A percentile compares a stretch with the other conserved stretches of the same genome.
Conservation (phyloP, 169 alveolate genomes). For the Babesia gibsoni region DNA sequence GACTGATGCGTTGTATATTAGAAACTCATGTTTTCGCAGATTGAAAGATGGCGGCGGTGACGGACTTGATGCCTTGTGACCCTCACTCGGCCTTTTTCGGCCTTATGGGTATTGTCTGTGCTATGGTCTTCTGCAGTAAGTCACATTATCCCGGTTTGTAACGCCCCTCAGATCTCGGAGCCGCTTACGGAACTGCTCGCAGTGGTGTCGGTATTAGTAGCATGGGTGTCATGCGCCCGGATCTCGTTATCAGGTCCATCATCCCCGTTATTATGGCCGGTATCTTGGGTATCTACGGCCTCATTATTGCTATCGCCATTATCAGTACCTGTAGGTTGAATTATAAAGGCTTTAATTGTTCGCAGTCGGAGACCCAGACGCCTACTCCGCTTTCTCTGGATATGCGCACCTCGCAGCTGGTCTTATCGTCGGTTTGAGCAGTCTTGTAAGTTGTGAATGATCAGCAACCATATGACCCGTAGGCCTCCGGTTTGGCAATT, state of each 20-base stretch:
- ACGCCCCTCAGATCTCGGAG: conserved; percentile 93
- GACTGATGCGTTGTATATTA: too few relatives aligned
- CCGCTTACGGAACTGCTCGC: conserved; percentile 99
- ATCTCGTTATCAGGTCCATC: conserved; percentile 97
- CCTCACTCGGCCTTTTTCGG: conserved; percentile 96
- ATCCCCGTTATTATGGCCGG: conserved; percentile 99
- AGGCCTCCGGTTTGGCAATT: conserved; percentile 99
- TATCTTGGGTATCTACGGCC: conserved; percentile 97
- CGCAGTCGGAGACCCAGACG: conserved; percentile 72
- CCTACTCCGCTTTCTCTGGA: conserved; percentile 86
- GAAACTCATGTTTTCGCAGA: not conserved
- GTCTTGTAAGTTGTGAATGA: conserved; percentile 69
- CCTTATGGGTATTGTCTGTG: conserved; percentile 97
- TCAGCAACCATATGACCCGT: conserved; percentile 12
- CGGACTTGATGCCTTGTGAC: conserved; percentile 74
- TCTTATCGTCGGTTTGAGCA: conserved; percentile 91
- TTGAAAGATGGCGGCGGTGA: conserved; percentile 1
- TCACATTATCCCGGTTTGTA: not conserved
- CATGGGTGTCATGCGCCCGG: conserved; percentile 99
- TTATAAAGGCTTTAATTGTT: not conserved
- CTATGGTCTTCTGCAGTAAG: conserved; percentile 95
- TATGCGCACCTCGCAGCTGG: conserved; percentile 96
- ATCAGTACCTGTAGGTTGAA: conserved; percentile 56
- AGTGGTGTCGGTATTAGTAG: conserved; percentile 98
- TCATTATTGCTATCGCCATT: conserved; percentile 90